These are phyloP conservation scores for Grammothele lineata DNA, from an alignment of 768 basidiomycete genomes.

Conservation along the genomic window DNA sequence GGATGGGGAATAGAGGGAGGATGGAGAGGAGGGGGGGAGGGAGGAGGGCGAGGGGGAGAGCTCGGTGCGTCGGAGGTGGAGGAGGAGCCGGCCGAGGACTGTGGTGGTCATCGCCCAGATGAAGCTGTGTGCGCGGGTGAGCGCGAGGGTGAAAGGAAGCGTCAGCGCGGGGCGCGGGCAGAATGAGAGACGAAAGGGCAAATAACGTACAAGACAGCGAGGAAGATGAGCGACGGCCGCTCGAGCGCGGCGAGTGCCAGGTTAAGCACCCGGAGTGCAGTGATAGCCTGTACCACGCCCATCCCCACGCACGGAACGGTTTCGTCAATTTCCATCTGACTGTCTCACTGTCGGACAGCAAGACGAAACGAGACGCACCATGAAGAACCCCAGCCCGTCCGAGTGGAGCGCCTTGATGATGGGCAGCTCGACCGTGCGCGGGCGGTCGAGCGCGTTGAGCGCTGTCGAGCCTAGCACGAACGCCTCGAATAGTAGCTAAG, in stretches of 20 bases:
- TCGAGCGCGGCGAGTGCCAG: constrained; percentile 20
- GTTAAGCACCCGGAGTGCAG: constrained; percentile 25
- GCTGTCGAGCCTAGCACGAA: constrained; percentile 28
- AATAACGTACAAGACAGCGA: constrained; percentile 28
- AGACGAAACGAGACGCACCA: constrained; percentile 23
- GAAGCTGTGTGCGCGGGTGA: constrained; percentile 20
- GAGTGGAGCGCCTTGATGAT: constrained; percentile 28
- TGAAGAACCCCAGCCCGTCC: constrained; percentile 34
- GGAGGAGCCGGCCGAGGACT: constrained; percentile 30
- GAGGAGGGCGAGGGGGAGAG: not conserved
- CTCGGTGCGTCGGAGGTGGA: constrained; percentile 30
- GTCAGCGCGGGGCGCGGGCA: not conserved
- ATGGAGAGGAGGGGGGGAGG: not conserved
- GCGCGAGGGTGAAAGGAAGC: not conserved
- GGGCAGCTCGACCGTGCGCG: constrained; percentile 24
- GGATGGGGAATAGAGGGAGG: too few relatives aligned
- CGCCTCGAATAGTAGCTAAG: constrained; percentile 34
- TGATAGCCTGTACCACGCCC: constrained; percentile 17
- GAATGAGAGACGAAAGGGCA: not conserved
- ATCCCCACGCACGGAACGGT: too few relatives aligned
- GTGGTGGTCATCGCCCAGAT: constrained; percentile 33
- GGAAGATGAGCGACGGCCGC: constrained; percentile 23
- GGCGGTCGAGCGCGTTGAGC: constrained; percentile 33
- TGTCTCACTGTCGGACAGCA: not conserved
- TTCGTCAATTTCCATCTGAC: too few relatives aligned